phyloP scores from a whole-genome alignment of 331 rosid species.

The Quercus tomentella region DNA sequence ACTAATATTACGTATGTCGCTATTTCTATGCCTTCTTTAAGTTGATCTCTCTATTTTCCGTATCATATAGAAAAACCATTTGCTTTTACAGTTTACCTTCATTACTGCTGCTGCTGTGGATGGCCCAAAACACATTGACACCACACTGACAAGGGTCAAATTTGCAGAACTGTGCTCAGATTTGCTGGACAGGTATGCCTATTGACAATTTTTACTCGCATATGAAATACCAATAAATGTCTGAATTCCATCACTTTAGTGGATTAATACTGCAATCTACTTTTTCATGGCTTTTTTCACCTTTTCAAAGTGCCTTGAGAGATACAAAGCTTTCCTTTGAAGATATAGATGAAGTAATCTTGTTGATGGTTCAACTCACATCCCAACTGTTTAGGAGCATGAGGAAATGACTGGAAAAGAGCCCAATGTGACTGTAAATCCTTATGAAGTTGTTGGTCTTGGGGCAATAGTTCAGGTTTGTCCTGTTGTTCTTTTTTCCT shows the following conservation, averaged over 20 bases:
- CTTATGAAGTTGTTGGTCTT: conserved; percentile 58
- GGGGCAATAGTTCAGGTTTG: conserved; percentile 64
- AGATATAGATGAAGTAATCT: conserved; percentile 33
- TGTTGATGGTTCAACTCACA: conserved; percentile 43
- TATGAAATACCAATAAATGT: neutral
- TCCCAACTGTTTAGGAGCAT: conserved; percentile 55
- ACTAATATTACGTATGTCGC: conserved; percentile 41
- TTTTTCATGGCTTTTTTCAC: conserved; percentile 19
- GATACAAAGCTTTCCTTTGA: conserved; percentile 50
- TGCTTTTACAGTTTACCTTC: neutral
- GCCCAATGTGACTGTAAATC: too few relatives aligned
- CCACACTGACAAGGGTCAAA: neutral
- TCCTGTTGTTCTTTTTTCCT: neutral
- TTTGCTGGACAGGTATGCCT: neutral
- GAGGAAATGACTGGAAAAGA: conserved; percentile 34
- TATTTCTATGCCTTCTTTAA: neutral
- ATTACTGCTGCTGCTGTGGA: neutral
- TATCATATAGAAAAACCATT: neutral
- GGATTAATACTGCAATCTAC: neutral
- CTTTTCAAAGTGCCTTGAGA: too few relatives aligned
- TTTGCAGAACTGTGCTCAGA: neutral
- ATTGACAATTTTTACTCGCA: neutral
- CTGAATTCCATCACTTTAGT: neutral
- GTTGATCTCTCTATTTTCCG: neutral
- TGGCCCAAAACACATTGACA: neutral